Conservation (phyloP, 2,329 filamentous ascomycete species). For the Sordariomycetes sp. region DNA sequence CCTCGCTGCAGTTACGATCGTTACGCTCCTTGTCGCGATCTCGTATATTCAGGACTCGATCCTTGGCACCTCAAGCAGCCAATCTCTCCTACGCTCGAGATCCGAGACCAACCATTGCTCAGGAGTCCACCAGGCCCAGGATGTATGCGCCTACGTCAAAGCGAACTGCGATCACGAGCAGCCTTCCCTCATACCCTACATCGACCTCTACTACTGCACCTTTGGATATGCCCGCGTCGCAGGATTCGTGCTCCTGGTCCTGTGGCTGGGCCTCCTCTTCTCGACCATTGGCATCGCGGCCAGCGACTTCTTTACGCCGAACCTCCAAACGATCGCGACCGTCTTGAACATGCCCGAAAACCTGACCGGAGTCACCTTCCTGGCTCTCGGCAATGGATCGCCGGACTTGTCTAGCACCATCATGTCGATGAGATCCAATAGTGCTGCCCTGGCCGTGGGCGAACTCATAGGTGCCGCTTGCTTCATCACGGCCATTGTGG, state of each 20-base stretch:
- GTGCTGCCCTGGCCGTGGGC: slow-evolving; percentile 89
- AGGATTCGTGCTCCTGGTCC: slow-evolving; percentile 64
- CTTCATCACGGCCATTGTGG: slow-evolving; percentile 94
- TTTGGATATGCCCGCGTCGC: slow-evolving; percentile 55
- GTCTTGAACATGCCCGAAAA: slow-evolving; percentile 91
- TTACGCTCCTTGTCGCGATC: slow-evolving; percentile 30
- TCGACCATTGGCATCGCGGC: slow-evolving; percentile 95
- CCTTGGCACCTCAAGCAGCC: background rate
- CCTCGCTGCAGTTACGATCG: slow-evolving; percentile 29
- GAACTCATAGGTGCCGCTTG: slow-evolving; percentile 89
- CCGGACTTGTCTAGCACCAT: slow-evolving; percentile 98
- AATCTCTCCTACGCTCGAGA: background rate
- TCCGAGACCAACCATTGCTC: slow-evolving; percentile 43
- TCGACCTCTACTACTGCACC: slow-evolving; percentile 81
- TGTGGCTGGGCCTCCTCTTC: slow-evolving; percentile 84
- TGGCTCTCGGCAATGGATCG: slow-evolving; percentile 95
- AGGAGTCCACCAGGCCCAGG: slow-evolving; percentile 59
- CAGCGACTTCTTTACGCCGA: slow-evolving; percentile 96
- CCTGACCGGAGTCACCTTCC: slow-evolving; percentile 87
- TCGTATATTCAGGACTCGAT: slow-evolving; percentile 21
- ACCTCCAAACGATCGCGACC: slow-evolving; percentile 81
- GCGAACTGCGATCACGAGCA: slow-evolving; percentile 79
- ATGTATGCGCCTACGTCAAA: slow-evolving; percentile 80
- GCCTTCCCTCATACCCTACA: slow-evolving; percentile 78
- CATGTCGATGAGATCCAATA: slow-evolving; percentile 93